Evolutionary conservation across 352 stramenopile species (phyloP), one percentile per base, ranked within the genome.

Genomic region (Phytophthora kernoviae): DNA sequence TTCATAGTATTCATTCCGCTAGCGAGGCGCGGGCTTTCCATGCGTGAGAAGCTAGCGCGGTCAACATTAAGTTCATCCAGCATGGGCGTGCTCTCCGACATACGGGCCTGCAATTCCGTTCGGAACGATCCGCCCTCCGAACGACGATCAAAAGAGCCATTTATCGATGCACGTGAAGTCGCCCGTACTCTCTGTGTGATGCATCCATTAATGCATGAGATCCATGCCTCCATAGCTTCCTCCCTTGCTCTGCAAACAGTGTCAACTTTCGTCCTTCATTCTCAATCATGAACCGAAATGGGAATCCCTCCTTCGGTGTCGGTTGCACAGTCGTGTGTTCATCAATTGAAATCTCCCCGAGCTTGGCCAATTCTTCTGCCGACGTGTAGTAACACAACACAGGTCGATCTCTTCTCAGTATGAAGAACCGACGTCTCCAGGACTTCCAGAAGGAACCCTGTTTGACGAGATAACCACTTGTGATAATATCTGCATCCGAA

Each of bases 381-480:
- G 84, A 93, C 41, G 80, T 81, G 68, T 94, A 96, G 68, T 96
- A 96, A 58, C 78, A 79, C 3, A 96, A 57, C 40, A 94, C 68
- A 5, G 82, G 82, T 3, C 87, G 50, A 37, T 96, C 87, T 12
- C 82, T 65, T 11, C 87, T 82, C 50, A 96, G 44, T 49, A 96
- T 91, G 45, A 96, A 96, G 54, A 91, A 96, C 17, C 87, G 73
- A 1, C 79, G 78, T 40, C 79, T 71, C 87, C 87, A 96, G 5
- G 80, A 91, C 61, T 93, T 92, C 87, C 87, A 96, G 72, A 94
- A 96, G 26, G 87, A 96, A 15, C 87, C 87, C 33, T 91, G 83
- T 56, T 96, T 96, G 42, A 92, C 73, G 30, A 96, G 62, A 51
- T 92, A 93, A 5, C 87, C 87, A 17, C 73, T 77, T 20, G 77